A percentile compares a stretch with the other conserved stretches of the same genome.
Conservation (phyloP, 2,329 filamentous ascomycete genomes). For the Pseudomassariella vexata region DNA sequence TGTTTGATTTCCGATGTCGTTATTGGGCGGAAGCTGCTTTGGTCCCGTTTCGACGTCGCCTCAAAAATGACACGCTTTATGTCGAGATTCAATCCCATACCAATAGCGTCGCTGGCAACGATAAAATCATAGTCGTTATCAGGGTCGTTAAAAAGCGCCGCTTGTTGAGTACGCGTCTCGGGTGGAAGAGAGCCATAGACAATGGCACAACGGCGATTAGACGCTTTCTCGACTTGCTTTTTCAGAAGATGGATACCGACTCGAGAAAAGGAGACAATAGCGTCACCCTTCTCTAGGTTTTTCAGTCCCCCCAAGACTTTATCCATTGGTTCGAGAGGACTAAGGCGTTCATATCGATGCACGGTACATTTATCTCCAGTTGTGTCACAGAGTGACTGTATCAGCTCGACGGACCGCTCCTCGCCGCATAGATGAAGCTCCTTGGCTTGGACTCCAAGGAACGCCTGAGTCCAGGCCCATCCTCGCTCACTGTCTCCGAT, state of each 20-base stretch:
- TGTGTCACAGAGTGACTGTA: conserved; percentile 69
- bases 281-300: conserved; percentile 80
- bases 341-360: conserved; percentile 79
- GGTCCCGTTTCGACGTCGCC: conserved; percentile 66
- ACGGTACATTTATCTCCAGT: conserved; percentile 79
- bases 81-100: conserved; percentile 92
- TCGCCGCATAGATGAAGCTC: conserved; percentile 95
- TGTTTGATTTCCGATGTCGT: conserved; percentile 81
- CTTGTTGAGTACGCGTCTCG: conserved; percentile 88
- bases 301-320: conserved; percentile 57
- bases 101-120: conserved; percentile 91
- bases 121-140: conserved; percentile 93
- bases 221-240: conserved; percentile 66
- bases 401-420: conserved; percentile 70
- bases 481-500: conserved; percentile 74
- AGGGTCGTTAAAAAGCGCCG: conserved; percentile 88
- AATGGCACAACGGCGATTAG: conserved; percentile 77
- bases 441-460: conserved; percentile 78
- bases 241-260: conserved; percentile 77
- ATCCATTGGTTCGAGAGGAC: conserved; percentile 63
- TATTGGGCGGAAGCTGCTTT: conserved; percentile 50
- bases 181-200: conserved; percentile 90
- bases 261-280: conserved; percentile 81
- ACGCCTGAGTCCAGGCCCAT: conserved; percentile 89
- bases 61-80: conserved; percentile 91